Evolutionary conservation across 2,329 filamentous ascomycete genomes (phyloP), one percentile per base, ranked within the genome.

Genomic region (Neonectria ditissima): DNA sequence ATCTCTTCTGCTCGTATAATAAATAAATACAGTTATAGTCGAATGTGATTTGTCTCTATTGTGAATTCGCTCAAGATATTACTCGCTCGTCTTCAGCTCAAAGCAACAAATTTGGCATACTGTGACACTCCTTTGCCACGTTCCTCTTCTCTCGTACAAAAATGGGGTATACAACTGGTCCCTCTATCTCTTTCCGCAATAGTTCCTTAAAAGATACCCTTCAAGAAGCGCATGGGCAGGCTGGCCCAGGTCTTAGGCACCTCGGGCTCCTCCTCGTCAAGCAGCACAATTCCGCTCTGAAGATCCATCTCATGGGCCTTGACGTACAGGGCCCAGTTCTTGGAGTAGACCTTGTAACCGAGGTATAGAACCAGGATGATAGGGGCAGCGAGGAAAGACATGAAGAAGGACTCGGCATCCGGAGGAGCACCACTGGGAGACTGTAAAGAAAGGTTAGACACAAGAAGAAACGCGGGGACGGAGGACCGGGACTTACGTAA

Each of bases 251-350:
- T 77, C 34, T 85, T 86, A 73, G 84, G 83, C 81, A 97, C 93
- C 55, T 91, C 91, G 41, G 84, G 80, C 82, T 97, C 95, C 78
- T 97, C 91, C 56, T 90, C 89, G 48, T 97, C 83, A 41, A 98
- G 80, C 64, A 91, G 87, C 10, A 89, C 87, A 43, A 97, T 80
- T 75, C 95, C 95, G 0, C 93, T 97, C 62, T 90, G 87, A 65
- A 97, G 80, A 79, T 97, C 94, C 89, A 97, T 97, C 69, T 97
- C 91, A 50, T 85, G 82, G 37, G 86, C 80, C 18, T 85, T 83
- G 47, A 97, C 84, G 62, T 91, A 83, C 9, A 84, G 41, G 16
- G 57, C 53, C 67, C 67, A 81, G 2, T 93, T 94, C 64, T 84
- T 84, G 75, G 87, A 92, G 78, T 83, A 90, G 47, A 96, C 9